These are phyloP conservation scores for Botrytis galanthina DNA, from an alignment of 2,329 filamentous ascomycete species.

Conservation along the genomic window DNA sequence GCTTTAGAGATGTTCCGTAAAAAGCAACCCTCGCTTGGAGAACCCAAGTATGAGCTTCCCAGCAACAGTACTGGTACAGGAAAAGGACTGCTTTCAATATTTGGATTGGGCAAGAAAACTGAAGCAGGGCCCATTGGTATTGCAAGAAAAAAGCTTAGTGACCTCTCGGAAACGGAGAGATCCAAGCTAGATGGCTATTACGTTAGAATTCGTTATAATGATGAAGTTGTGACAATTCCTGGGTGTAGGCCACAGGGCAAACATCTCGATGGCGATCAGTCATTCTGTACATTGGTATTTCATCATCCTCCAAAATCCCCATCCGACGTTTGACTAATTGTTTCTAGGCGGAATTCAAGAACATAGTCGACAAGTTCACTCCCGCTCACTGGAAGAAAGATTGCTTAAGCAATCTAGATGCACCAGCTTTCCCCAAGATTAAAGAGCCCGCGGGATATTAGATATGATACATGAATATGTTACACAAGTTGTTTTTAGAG, in stretches of 20 bases:
- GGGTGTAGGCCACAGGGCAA: slow-evolving; percentile 75
- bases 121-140: slow-evolving; percentile 46
- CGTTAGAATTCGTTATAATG: slow-evolving; percentile 89
- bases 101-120: slow-evolving; percentile 25
- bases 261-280: slow-evolving; percentile 81
- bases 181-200: slow-evolving; percentile 70
- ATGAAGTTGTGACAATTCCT: slow-evolving; percentile 75
- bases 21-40: slow-evolving; percentile 33
- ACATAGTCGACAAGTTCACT: slow-evolving; percentile 85
- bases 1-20: slow-evolving; percentile 85
- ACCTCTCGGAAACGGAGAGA: slow-evolving; percentile 57
- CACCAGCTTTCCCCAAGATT: slow-evolving; percentile 35
- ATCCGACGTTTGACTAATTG: not conserved
- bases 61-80: slow-evolving; percentile 13
- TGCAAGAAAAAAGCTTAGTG: slow-evolving; percentile 56
- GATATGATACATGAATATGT: not conserved
- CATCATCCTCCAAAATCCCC: not conserved
- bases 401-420: slow-evolving; percentile 57
- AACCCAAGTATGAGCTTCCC: slow-evolving; percentile 4
- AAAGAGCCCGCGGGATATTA: slow-evolving; percentile 39
- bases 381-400: slow-evolving; percentile 73
- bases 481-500: not conserved
- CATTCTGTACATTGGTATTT: slow-evolving; percentile 82
- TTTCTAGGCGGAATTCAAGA: slow-evolving; percentile 77
- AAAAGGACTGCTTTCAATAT: slow-evolving; percentile 31